Conservation (phyloP, 352 stramenopile genomes). For the Phytophthora pseudosyringae region DNA sequence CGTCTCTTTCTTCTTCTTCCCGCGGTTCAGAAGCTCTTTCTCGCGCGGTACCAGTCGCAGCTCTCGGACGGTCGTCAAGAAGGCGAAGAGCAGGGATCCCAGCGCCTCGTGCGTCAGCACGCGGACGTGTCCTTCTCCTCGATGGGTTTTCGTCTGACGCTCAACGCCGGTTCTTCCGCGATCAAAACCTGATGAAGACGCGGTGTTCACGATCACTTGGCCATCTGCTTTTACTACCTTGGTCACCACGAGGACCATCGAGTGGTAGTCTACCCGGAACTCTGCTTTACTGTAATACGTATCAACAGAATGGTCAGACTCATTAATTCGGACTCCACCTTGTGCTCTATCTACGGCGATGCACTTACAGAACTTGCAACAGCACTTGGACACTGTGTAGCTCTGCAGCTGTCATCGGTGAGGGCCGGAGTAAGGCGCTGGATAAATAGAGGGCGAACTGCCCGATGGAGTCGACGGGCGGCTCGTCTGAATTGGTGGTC, state of each 20-base stretch:
- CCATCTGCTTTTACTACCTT: slow-evolving; percentile 44
- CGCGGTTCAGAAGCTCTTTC: slow-evolving; percentile 64
- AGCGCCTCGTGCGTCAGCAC: slow-evolving; percentile 53
- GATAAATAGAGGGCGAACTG: slow-evolving; percentile 85
- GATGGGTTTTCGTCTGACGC: slow-evolving; percentile 7
- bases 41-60: slow-evolving; percentile 75
- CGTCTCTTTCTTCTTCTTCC: slow-evolving; percentile 30
- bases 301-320: background rate
- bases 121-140: slow-evolving; percentile 29
- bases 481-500: slow-evolving; percentile 59
- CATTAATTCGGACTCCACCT: background rate
- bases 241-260: slow-evolving; percentile 43
- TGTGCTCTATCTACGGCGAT: background rate
- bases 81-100: slow-evolving; percentile 64
- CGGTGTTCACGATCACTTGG: slow-evolving; percentile 46
- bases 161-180: slow-evolving; percentile 12
- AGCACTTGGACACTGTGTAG: slow-evolving; percentile 77
- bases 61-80: slow-evolving; percentile 83
- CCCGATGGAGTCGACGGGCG: slow-evolving; percentile 82
- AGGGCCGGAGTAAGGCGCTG: slow-evolving; percentile 53
- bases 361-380: slow-evolving; percentile 85
- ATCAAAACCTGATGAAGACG: slow-evolving; percentile 29
- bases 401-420: slow-evolving; percentile 64
- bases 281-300: slow-evolving; percentile 42
- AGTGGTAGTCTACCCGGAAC: slow-evolving; percentile 49